These are phyloP conservation scores for Cucumis cinereus DNA, from an alignment of 306 rosid species.

Conservation along the genomic window DNA sequence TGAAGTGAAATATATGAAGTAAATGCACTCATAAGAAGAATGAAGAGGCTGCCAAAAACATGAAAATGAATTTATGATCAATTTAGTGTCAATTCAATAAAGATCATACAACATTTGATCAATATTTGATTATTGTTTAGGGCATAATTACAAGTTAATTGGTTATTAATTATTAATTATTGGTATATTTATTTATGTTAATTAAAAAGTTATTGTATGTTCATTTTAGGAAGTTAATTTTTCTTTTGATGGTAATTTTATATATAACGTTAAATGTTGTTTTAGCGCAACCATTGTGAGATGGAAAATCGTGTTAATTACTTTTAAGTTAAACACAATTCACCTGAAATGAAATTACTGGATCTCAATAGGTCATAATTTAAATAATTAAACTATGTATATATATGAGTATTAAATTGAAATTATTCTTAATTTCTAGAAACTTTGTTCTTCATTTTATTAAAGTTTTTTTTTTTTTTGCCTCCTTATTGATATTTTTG, in stretches of 20 bases:
- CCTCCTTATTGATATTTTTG: no score
- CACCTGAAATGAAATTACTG: no score
- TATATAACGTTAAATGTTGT: not conserved
- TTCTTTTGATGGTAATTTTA: not conserved
- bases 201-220: not conserved
- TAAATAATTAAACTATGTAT: no score
- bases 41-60: not conserved
- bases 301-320: no score
- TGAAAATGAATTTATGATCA: conserved; percentile 1
- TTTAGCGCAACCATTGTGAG: no score
- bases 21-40: not conserved
- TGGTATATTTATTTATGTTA: not conserved
- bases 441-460: no score
- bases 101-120: not conserved
- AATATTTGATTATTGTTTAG: not conserved
- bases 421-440: no score
- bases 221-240: not conserved
- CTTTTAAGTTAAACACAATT: no score
- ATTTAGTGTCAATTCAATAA: not conserved
- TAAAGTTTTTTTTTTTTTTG: no score
- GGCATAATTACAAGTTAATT: not conserved
- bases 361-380: no score
- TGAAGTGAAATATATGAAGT: not conserved
- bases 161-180: not conserved
- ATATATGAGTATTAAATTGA: no score